Evolutionary conservation across 2,329 filamentous ascomycete genomes (phyloP).

Genomic region (Trematosphaeria pertusa): DNA sequence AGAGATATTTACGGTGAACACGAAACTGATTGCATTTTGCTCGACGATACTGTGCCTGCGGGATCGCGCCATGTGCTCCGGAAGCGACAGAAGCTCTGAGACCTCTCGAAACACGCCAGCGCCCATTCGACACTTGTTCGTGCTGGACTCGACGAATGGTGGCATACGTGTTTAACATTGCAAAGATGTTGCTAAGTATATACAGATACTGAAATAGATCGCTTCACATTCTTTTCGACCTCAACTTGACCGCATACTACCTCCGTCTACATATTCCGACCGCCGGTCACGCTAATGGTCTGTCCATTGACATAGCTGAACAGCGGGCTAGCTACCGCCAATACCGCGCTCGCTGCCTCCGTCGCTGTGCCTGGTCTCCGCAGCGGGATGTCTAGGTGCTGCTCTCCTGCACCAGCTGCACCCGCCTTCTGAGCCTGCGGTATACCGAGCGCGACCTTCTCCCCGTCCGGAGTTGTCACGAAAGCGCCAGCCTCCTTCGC

Average conservation of each 20-base stretch:
- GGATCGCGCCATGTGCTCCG: no score
- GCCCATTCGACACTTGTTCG: slow-evolving; percentile 7
- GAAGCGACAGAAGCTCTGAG: no score
- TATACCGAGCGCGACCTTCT: slow-evolving; percentile 52
- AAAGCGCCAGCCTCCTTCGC: slow-evolving; percentile 86
- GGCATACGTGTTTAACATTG: background rate
- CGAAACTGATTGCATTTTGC: no score
- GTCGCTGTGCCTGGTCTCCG: slow-evolving; percentile 77
- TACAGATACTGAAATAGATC: slow-evolving; percentile 21
- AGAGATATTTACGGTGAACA: no score
- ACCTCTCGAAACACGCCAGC: background rate
- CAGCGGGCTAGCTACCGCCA: slow-evolving; percentile 81
- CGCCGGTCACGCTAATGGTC: slow-evolving; percentile 86
- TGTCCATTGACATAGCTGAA: slow-evolving; percentile 87
- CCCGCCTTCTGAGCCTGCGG: slow-evolving; percentile 52
- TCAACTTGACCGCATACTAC: background rate
- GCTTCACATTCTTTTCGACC: slow-evolving; percentile 8
- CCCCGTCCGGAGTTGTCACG: slow-evolving; percentile 75
- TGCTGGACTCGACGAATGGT: slow-evolving; percentile 4
- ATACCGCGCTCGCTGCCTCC: slow-evolving; percentile 78
- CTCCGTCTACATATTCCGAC: slow-evolving; percentile 63
- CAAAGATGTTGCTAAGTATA: slow-evolving; percentile 3
- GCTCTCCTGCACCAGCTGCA: slow-evolving; percentile 35
- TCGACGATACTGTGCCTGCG: no score
- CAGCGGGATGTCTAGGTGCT: slow-evolving; percentile 76